phyloP scores from a whole-genome alignment of 1,284 basidiomycete species.

The Cryptococcus sp. region DNA sequence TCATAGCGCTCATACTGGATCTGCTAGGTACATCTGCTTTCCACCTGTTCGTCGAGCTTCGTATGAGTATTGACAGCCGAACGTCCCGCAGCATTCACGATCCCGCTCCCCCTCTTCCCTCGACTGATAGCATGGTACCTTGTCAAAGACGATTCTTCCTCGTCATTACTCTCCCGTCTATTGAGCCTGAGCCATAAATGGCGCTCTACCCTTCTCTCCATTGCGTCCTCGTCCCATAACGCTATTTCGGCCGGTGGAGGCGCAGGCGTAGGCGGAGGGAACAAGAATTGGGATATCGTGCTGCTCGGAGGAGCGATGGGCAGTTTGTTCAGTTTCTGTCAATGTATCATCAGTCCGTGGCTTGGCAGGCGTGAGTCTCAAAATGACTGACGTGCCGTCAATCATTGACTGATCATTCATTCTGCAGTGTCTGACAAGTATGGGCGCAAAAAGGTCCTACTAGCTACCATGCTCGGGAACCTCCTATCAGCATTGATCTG shows the following conservation, averaged over 20 bases:
- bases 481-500: constrained; percentile 81
- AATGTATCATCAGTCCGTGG: constrained; percentile 80
- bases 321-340: constrained; percentile 81
- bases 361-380: constrained; percentile 67
- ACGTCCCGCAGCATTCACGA: constrained; percentile 73
- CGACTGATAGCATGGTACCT: constrained; percentile 78
- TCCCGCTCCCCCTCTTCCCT: constrained; percentile 88
- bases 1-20: constrained; percentile 82
- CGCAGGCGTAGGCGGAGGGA: constrained; percentile 14
- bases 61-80: constrained; percentile 1
- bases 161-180: constrained; percentile 70
- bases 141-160: constrained; percentile 41
- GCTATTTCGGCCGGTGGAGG: not conserved
- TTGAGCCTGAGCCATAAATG: constrained; percentile 64
- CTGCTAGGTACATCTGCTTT: constrained; percentile 64
- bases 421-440: constrained; percentile 64
- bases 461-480: constrained; percentile 88
- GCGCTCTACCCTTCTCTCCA: constrained; percentile 61
- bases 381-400: not conserved
- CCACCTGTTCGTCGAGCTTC: not conserved
- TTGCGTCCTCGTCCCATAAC: not conserved
- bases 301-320: constrained; percentile 77
- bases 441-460: constrained; percentile 76
- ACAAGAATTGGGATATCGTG: constrained; percentile 49
- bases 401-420: no score